Conservation (phyloP, 306 rosid genomes). For the Alnus glutinosa region DNA sequence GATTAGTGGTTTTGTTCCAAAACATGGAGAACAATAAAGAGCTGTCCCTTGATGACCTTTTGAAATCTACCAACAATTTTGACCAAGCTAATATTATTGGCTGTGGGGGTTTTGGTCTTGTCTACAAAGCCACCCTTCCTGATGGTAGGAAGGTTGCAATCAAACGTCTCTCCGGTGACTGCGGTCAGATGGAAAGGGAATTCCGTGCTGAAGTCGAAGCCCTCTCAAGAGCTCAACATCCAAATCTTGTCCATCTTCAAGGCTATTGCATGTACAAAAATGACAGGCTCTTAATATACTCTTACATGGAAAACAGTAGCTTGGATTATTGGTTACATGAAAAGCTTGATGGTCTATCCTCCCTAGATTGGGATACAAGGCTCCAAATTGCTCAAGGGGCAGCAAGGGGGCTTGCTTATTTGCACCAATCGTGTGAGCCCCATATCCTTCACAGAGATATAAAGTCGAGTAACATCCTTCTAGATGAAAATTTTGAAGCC, state of each 20-base stretch:
- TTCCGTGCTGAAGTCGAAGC: slow-evolving; percentile 86
- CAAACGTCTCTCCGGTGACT: slow-evolving; percentile 82
- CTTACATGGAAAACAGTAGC: slow-evolving; percentile 80
- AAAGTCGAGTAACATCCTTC: slow-evolving; percentile 78
- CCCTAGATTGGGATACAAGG: slow-evolving; percentile 69
- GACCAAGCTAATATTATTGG: slow-evolving; percentile 80
- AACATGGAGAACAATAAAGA: slow-evolving; percentile 33
- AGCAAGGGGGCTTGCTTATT: slow-evolving; percentile 68
- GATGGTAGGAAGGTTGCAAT: slow-evolving; percentile 67
- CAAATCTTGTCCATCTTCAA: slow-evolving; percentile 76
- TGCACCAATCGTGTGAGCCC: slow-evolving; percentile 73
- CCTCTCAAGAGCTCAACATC: slow-evolving; percentile 83
- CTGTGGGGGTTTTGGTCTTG: slow-evolving; percentile 86
- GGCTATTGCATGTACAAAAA: slow-evolving; percentile 69
- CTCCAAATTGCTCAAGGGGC: slow-evolving; percentile 79
- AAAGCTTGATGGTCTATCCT: slow-evolving; percentile 46
- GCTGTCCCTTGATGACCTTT: slow-evolving; percentile 42
- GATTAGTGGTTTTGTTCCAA: slow-evolving; percentile 36
- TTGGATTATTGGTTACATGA: slow-evolving; percentile 87
- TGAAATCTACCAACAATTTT: slow-evolving; percentile 67
- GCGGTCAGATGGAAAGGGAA: slow-evolving; percentile 84
- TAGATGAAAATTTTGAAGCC: slow-evolving; percentile 66
- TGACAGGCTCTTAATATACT: slow-evolving; percentile 71
- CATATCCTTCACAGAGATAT: slow-evolving; percentile 74
- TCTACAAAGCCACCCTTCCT: slow-evolving; percentile 76